Evolutionary conservation across 495 filamentous ascomycete species (phyloP).

Genomic region (Staphylotrichum tortipilum): DNA sequence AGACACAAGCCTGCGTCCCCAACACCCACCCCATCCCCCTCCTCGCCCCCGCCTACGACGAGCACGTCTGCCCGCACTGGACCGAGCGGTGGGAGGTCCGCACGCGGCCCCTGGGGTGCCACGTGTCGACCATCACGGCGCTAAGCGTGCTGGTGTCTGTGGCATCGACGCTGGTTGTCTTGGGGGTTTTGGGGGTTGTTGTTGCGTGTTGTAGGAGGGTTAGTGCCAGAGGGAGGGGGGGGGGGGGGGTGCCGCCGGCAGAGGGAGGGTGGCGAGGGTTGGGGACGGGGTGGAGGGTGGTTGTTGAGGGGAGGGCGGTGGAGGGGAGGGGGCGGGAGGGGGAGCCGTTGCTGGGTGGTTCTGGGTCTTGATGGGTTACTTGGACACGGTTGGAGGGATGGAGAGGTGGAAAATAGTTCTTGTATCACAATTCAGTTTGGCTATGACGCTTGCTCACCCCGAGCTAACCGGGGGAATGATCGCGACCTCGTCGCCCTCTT

Average conservation of each 20-base stretch:
- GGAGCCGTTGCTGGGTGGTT: background rate
- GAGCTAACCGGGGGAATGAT: conserved; percentile 97
- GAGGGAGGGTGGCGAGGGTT: too few species aligned
- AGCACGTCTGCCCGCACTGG: conserved; percentile 39
- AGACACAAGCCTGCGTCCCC: conserved; percentile 44
- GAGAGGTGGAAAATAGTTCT: too few species aligned
- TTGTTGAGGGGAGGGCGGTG: too few species aligned
- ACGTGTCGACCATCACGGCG: conserved; percentile 44
- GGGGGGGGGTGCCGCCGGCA: too few species aligned
- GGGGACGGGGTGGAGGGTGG: background rate
- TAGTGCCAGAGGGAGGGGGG: too few species aligned
- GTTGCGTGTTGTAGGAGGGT: background rate
- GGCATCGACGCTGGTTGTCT: conserved; percentile 27
- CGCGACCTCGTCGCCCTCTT: conserved; percentile 80
- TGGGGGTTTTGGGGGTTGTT: conserved; percentile 22
- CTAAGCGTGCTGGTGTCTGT: conserved; percentile 35
- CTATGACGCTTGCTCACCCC: conserved; percentile 33
- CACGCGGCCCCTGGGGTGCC: conserved; percentile 38
- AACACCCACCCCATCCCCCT: conserved; percentile 31
- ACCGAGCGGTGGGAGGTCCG: conserved; percentile 46
- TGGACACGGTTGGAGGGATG: too few species aligned
- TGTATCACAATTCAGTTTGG: background rate
- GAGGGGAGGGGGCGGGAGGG: background rate
- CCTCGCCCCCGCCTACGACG: conserved; percentile 38
- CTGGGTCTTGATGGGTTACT: background rate